A percentile compares a stretch with the other conserved stretches of the same genome.
These are phyloP conservation scores for Fonsecaea pedrosoi DNA, from an alignment of 2,329 filamentous ascomycete genomes.

Conservation along the genomic window DNA sequence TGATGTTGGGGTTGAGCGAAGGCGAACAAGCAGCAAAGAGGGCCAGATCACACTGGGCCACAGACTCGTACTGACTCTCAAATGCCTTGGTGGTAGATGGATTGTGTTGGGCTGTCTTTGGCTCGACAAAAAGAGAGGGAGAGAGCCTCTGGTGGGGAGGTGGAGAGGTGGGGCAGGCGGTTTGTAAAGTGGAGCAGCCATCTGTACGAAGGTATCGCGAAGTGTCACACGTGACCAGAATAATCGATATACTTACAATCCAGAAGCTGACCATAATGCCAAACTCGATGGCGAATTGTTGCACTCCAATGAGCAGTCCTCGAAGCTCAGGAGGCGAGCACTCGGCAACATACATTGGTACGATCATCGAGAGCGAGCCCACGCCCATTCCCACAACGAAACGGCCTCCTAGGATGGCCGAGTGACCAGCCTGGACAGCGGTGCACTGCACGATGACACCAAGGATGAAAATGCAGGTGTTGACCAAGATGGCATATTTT, in stretches of 20 bases:
- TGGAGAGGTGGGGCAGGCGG: too few relatives aligned
- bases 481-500: slow-evolving; percentile 45
- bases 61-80: too few relatives aligned
- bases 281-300: slow-evolving; percentile 53
- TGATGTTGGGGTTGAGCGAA: too few relatives aligned
- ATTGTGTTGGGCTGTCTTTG: too few relatives aligned
- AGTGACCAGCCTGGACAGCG: slow-evolving; percentile 44
- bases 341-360: slow-evolving; percentile 48
- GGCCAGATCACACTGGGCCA: too few relatives aligned
- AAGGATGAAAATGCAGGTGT: slow-evolving; percentile 46
- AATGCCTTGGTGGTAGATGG: too few relatives aligned
- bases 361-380: slow-evolving; percentile 51
- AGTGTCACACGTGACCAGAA: too few relatives aligned
- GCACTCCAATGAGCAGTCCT: slow-evolving; percentile 50
- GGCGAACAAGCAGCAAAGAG: too few relatives aligned
- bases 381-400: slow-evolving; percentile 53
- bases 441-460: slow-evolving; percentile 57
- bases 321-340: slow-evolving; percentile 51
- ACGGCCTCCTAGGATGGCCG: slow-evolving; percentile 49
- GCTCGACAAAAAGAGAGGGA: too few relatives aligned
- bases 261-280: slow-evolving; percentile 55
- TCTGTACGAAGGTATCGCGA: too few relatives aligned
- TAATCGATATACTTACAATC: slow-evolving; percentile 39
- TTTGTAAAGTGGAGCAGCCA: too few relatives aligned
- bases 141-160: too few relatives aligned